A percentile compares a stretch with the other conserved stretches of the same genome.
Evolutionary conservation across 805 yeast species (phyloP).

Genomic region (Cyberlindnera veronae): DNA sequence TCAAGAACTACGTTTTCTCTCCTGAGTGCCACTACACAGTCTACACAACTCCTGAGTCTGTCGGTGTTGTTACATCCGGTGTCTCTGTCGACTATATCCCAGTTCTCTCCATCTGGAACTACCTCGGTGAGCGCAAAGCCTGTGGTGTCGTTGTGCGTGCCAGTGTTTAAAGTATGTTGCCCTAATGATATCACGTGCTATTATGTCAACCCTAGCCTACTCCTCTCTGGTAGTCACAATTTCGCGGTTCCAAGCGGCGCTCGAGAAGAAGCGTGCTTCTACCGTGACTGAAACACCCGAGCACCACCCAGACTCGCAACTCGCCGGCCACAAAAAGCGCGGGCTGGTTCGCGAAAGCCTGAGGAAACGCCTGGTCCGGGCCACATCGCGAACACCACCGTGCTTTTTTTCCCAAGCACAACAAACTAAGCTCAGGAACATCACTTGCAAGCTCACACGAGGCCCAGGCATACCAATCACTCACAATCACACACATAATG

Average conservation of each 20-base stretch:
- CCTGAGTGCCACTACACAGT: conserved; percentile 21
- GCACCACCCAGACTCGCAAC: conserved; percentile 9
- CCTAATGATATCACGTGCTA: conserved; percentile 12
- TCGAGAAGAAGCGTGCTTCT: not conserved
- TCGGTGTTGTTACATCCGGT: not conserved
- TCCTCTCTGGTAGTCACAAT: not conserved
- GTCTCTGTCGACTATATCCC: conserved; percentile 29
- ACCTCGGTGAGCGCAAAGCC: conserved; percentile 20
- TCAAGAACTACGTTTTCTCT: conserved; percentile 8
- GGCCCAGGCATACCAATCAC: conserved; percentile 2
- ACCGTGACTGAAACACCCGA: conserved; percentile 10
- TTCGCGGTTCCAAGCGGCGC: not conserved
- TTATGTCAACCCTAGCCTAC: too few relatives aligned
- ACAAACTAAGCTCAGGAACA: not conserved
- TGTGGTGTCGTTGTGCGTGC: conserved; percentile 26
- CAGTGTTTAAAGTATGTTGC: not conserved
- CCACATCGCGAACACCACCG: conserved; percentile 1
- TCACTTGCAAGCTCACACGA: not conserved
- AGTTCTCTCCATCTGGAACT: conserved; percentile 28
- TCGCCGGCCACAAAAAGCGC: too few relatives aligned
- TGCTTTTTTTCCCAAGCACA: conserved; percentile 5
- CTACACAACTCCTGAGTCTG: conserved; percentile 19
- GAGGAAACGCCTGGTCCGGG: conserved; percentile 2
- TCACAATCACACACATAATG: conserved; percentile 8
- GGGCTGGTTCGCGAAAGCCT: too few relatives aligned